Percentiles rank a stretch among this genome's conserved stretches.
Conservation (phyloP, 176 grass and related monocot species). For the Oryza nivara region DNA sequence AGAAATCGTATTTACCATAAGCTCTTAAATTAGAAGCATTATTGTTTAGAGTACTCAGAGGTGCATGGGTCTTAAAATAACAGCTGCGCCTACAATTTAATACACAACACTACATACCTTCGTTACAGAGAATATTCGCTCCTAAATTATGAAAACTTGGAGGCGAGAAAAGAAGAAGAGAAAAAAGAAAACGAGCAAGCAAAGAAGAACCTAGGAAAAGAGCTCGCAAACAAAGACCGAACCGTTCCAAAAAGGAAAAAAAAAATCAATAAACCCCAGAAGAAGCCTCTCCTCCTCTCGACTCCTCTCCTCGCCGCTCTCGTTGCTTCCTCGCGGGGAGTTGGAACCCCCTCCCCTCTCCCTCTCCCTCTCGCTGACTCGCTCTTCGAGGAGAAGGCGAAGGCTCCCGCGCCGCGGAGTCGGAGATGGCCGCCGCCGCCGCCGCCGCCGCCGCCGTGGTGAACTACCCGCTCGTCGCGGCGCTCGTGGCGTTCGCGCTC, state of each 20-base stretch:
- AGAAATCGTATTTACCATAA: too few species aligned
- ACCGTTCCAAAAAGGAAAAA: neutral
- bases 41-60: too few species aligned
- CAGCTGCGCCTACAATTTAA: too few species aligned
- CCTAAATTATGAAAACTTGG: too few species aligned
- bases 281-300: neutral
- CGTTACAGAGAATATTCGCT: too few species aligned
- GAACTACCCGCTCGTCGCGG: slow-evolving; percentile 80
- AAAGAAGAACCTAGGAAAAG: neutral
- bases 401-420: neutral
- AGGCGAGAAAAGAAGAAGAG: too few species aligned
- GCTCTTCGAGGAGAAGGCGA: neutral
- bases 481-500: slow-evolving; percentile 61
- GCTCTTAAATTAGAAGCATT: too few species aligned
- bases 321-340: slow-evolving; percentile 25
- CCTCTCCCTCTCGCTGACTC: neutral
- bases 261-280: neutral
- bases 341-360: neutral
- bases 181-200: neutral
- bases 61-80: too few species aligned
- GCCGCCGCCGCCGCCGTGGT: neutral
- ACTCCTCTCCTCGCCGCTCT: neutral
- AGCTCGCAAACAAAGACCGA: neutral
- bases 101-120: too few species aligned
- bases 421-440: neutral